Base-by-base conservation (phyloP, 2,329 filamentous ascomycete species). In the Paraphaeosphaeria sporulosa region DNA sequence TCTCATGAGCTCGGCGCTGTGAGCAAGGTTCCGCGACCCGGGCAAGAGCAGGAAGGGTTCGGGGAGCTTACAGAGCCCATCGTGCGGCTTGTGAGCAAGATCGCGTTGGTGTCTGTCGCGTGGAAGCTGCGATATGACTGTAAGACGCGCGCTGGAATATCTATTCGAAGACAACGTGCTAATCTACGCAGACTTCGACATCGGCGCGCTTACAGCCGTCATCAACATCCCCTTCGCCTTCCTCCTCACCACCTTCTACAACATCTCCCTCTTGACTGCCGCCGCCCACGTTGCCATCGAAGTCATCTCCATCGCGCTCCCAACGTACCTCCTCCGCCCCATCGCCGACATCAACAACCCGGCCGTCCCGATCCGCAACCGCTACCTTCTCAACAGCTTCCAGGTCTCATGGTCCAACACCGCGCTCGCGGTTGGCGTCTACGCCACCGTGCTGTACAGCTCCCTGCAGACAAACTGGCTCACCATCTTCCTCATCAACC, bases 81-180 rank as follows among this genome's bases (percentile, higher is more conserved):
- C 6, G 81, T 78, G 17, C 72, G 87, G 62, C 71, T 89, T 54
- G 83, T 68, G 12, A 86, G 82, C 81, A 84, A 91, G 86, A 75
- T 81, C 40, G 76, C 88, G 49, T 89, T 93, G 75, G 82, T 96
- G 55, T 87, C 83, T 25, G 72, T 94, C 49, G 89, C 87, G 49
- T 97, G 93, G 92, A 86, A 86, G 68, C 82, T 88, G 46, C 84
- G 88, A 64, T 91, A 90, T 74, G 92, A 96, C 76, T 88, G 90
- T 79, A 84, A 87, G 80, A 67, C 12, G 25, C 34, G 4, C 49
- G 7, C 12, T 19, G 17, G 17, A 9, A 36, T 25, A 43, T 15
- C 25, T 17, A n/a, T n/a, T 17, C 15, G 7, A n/a, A 9, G 25
- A 1, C 7, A 3, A 49, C 1, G 0, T 13, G 6, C 63, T 69